Base-by-base conservation (phyloP, 768 basidiomycete genomes). In the Hirschioporus abietinus region DNA sequence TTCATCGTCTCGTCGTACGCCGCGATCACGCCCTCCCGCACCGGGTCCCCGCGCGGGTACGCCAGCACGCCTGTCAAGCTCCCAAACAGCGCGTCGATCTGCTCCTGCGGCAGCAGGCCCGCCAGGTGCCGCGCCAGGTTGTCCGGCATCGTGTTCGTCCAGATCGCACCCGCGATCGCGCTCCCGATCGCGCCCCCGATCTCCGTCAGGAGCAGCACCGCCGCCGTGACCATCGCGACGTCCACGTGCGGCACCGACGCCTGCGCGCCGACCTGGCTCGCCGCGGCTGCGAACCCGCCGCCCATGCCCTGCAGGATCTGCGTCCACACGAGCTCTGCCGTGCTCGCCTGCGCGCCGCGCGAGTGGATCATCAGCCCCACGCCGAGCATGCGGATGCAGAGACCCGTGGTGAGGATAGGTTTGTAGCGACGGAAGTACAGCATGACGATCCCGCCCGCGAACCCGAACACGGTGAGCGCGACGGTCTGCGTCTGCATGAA, bases 231-330 rank as follows among this genome's bases (percentile, higher is more conserved):
- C 70, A 86, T 86, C 0, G 87, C 89, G 7, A 90, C 85, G 66
- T 90, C 89, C 12, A 74, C 73, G 70, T 90, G 89, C 0, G 84
- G 78, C 2, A 90, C 90, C 12, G 84, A 78, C 2, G 88, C 89
- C 71, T 91, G 89, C 2, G 88, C 84, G 34, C 82, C 84, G 42
- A 88, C 86, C 71, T 86, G 86, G 0, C 81, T 74, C 5, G 84
- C 73, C 58, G 86, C 77, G 8, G 83, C 83, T 2, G 89, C 88
- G 66, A 92, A 81, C 18, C 90, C 91, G 17, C 91, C 91, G 20
- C 91, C 91, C 9, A 88, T 77, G 61, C 90, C 91, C 76, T 91
- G 90, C 18, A 93, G 78, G 63, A 91, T 75, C 70, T 93, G 91
- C 24, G 83, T 85, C 76, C 84, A 80, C 4, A 91, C 86, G 30